Conservation (phyloP, 148 eudicot genomes). For the Amaranthus palmeri region DNA sequence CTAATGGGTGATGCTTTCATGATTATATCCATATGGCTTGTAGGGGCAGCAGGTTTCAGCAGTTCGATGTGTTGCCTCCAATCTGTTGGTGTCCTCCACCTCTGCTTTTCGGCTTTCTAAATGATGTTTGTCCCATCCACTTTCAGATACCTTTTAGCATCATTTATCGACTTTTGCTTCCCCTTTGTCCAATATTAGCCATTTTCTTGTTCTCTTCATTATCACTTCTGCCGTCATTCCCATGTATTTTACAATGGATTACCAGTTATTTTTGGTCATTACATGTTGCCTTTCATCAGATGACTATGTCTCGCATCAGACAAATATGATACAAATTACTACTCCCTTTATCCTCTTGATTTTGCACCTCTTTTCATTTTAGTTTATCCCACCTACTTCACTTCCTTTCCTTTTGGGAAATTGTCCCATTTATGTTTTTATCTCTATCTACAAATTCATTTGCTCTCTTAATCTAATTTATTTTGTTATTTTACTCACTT, state of each 20-base stretch:
- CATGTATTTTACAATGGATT: neutral
- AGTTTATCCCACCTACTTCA: neutral
- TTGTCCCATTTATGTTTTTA: neutral
- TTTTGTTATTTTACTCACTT: neutral
- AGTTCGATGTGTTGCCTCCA: conserved; percentile 6
- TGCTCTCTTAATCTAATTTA: conserved; percentile 18
- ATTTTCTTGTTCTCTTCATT: neutral
- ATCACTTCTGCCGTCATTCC: conserved; percentile 12
- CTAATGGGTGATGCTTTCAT: conserved; percentile 10
- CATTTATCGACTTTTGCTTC: conserved; percentile 25
- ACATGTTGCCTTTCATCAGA: neutral
- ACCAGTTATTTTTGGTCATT: neutral
- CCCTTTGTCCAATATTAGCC: conserved; percentile 11
- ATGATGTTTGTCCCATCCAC: conserved; percentile 9
- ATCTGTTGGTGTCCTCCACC: conserved; percentile 20
- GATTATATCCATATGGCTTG: conserved; percentile 17
- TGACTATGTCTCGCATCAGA: neutral
- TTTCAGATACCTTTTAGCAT: conserved; percentile 12
- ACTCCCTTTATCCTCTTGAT: neutral
- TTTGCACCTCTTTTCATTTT: neutral
- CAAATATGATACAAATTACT: neutral
- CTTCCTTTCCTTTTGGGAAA: neutral
- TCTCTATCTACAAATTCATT: conserved; percentile 8
- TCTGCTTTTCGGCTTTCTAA: conserved; percentile 25
- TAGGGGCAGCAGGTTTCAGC: conserved; percentile 18